A percentile compares a stretch with the other conserved stretches of the same genome.
phyloP scores from a whole-genome alignment of 2,329 filamentous ascomycete genomes.

The Pseudogymnoascus sp. region DNA sequence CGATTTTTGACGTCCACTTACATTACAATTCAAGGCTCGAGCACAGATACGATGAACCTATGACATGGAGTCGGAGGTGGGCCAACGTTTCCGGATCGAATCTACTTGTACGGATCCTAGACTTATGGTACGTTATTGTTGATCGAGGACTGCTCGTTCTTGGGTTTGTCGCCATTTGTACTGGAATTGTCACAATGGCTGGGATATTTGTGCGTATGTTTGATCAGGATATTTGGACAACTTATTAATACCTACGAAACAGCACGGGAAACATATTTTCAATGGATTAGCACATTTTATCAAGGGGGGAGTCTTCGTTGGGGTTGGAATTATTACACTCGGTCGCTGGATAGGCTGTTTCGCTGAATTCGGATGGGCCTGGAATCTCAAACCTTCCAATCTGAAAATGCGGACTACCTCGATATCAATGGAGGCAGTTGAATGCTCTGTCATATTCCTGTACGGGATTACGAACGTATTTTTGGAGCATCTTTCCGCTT shows the following conservation, averaged over 20 bases:
- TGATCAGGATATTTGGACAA: slow-evolving; percentile 10
- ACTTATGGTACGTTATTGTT: slow-evolving; percentile 9
- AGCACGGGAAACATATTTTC: slow-evolving; percentile 11
- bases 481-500: slow-evolving; percentile 10
- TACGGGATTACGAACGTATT: slow-evolving; percentile 12
- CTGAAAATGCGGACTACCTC: not conserved
- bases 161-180: slow-evolving; percentile 12
- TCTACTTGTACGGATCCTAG: slow-evolving; percentile 7
- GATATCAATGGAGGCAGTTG: slow-evolving; percentile 10
- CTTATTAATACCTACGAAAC: slow-evolving; percentile 11
- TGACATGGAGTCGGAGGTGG: slow-evolving; percentile 8
- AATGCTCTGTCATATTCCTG: slow-evolving; percentile 10
- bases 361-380: slow-evolving; percentile 9
- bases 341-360: slow-evolving; percentile 10
- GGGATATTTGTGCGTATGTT: slow-evolving; percentile 12
- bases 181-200: slow-evolving; percentile 11
- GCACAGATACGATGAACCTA: slow-evolving; percentile 7
- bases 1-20: slow-evolving; percentile 9
- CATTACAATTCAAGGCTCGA: slow-evolving; percentile 8
- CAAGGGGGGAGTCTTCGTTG: slow-evolving; percentile 10
- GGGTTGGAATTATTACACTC: slow-evolving; percentile 4
- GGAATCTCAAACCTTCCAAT: slow-evolving; percentile 8
- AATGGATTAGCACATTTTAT: slow-evolving; percentile 12
- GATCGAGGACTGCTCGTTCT: slow-evolving; percentile 9
- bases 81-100: not conserved